phyloP scores from a whole-genome alignment of 495 filamentous ascomycete genomes.

The Daldinia loculata region DNA sequence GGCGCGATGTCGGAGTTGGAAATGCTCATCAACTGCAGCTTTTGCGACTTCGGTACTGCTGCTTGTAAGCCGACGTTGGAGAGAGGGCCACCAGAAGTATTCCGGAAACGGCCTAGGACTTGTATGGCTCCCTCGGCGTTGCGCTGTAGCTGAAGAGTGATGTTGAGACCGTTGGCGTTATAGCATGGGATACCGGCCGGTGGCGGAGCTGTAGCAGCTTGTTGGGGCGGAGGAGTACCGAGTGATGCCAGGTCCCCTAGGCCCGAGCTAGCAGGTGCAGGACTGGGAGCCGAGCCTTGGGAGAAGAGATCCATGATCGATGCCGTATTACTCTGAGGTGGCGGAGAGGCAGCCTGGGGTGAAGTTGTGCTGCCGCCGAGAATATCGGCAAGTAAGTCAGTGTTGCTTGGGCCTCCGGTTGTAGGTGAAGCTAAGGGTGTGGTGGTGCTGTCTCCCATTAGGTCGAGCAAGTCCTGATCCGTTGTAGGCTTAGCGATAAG shows the following conservation, averaged over 20 bases:
- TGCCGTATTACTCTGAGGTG: conserved; percentile 66
- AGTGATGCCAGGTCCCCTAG: conserved; percentile 56
- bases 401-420: conserved; percentile 78
- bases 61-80: conserved; percentile 83
- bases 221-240: conserved; percentile 60
- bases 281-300: conserved; percentile 45
- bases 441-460: conserved; percentile 81
- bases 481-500: conserved; percentile 73
- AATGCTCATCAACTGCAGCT: conserved; percentile 87
- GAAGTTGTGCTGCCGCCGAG: conserved; percentile 69
- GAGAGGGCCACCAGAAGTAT: conserved; percentile 72
- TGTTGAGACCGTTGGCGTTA: conserved; percentile 81
- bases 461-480: conserved; percentile 89
- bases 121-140: conserved; percentile 76
- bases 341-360: conserved; percentile 63
- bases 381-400: conserved; percentile 90
- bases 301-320: conserved; percentile 90
- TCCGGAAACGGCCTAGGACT: conserved; percentile 83
- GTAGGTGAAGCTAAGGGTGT: conserved; percentile 57
- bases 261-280: conserved; percentile 57
- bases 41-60: conserved; percentile 95
- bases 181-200: conserved; percentile 74
- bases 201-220: conserved; percentile 49
- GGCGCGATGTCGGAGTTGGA: conserved; percentile 76
- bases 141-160: conserved; percentile 83